phyloP scores from a whole-genome alignment of 2,329 filamentous ascomycete genomes.

The Penicillium sp. region DNA sequence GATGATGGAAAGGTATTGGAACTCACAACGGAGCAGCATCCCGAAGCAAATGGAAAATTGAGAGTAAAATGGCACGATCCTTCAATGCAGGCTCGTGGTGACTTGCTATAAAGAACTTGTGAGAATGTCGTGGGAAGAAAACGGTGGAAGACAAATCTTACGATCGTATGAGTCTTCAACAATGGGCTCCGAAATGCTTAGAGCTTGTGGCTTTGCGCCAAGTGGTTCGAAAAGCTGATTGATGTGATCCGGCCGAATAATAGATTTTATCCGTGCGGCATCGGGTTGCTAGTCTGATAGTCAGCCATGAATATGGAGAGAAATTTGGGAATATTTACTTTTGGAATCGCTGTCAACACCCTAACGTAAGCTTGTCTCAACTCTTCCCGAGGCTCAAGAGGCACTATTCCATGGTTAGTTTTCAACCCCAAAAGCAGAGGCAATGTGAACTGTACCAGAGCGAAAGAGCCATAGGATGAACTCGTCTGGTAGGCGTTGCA shows the following conservation, averaged over 20 bases:
- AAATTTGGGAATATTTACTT: slow-evolving; percentile 8
- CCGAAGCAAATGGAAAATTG: slow-evolving; percentile 35
- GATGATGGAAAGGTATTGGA: not conserved
- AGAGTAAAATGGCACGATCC: slow-evolving; percentile 28
- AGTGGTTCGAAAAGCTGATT: slow-evolving; percentile 59
- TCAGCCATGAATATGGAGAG: slow-evolving; percentile 16
- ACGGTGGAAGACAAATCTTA: slow-evolving; percentile 11
- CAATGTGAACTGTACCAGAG: slow-evolving; percentile 25
- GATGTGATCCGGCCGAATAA: slow-evolving; percentile 43
- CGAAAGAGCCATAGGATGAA: slow-evolving; percentile 64
- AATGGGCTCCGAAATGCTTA: slow-evolving; percentile 35
- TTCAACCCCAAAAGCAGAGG: not conserved
- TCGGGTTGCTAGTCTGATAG: slow-evolving; percentile 25
- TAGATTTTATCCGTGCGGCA: slow-evolving; percentile 29
- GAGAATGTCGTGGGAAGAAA: not conserved
- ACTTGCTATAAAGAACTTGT: slow-evolving; percentile 13
- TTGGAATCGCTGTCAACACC: slow-evolving; percentile 49
- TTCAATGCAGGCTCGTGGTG: slow-evolving; percentile 14
- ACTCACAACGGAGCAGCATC: slow-evolving; percentile 34
- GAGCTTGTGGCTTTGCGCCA: slow-evolving; percentile 54
- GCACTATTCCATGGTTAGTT: slow-evolving; percentile 39
- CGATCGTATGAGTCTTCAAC: slow-evolving; percentile 26
- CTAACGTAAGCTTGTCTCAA: slow-evolving; percentile 63
- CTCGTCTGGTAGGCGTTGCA: slow-evolving; percentile 59
- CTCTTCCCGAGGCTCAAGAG: slow-evolving; percentile 55